Conservation (phyloP, 2,329 filamentous ascomycete species). For the Helicocarpus griseus region DNA sequence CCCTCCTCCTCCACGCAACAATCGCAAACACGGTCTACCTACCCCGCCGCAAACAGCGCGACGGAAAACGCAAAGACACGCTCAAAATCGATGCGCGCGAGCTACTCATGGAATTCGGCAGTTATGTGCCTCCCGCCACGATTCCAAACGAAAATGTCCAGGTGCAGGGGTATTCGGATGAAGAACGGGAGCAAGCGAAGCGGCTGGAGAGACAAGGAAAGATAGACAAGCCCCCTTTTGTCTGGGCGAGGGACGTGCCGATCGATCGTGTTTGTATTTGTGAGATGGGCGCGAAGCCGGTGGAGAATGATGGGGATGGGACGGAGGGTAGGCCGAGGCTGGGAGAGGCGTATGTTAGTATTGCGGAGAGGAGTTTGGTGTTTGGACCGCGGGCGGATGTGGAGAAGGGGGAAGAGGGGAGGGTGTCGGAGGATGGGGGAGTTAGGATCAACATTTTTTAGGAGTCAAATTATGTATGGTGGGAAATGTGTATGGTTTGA, state of each 20-base stretch:
- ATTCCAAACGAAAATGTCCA: background rate
- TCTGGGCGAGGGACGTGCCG: conserved; percentile 60
- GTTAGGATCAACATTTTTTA: background rate
- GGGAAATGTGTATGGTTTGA: background rate
- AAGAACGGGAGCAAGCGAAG: conserved; percentile 5
- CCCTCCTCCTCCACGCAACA: conserved; percentile 72
- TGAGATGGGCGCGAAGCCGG: conserved; percentile 73
- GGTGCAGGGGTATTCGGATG: background rate
- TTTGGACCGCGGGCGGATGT: conserved; percentile 7
- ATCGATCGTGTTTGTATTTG: conserved; percentile 70
- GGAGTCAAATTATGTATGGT: background rate
- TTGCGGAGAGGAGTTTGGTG: conserved; percentile 29
- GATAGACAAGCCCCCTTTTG: conserved; percentile 37
- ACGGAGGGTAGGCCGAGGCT: conserved; percentile 35
- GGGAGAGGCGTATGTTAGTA: conserved; percentile 43
- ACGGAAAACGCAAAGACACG: conserved; percentile 12
- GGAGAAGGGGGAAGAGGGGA: background rate
- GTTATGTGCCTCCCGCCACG: background rate
- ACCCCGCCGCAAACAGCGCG: conserved; percentile 13
- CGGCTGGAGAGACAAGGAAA: conserved; percentile 19
- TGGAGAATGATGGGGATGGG: conserved; percentile 31
- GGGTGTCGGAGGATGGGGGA: background rate
- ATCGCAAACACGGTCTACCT: conserved; percentile 76
- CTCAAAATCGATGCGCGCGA: conserved; percentile 40
- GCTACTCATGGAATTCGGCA: conserved; percentile 23